Evolutionary conservation across 2,329 filamentous ascomycete species (phyloP), one percentile per base, ranked within the genome.

Genomic region (Xylaria digitata): DNA sequence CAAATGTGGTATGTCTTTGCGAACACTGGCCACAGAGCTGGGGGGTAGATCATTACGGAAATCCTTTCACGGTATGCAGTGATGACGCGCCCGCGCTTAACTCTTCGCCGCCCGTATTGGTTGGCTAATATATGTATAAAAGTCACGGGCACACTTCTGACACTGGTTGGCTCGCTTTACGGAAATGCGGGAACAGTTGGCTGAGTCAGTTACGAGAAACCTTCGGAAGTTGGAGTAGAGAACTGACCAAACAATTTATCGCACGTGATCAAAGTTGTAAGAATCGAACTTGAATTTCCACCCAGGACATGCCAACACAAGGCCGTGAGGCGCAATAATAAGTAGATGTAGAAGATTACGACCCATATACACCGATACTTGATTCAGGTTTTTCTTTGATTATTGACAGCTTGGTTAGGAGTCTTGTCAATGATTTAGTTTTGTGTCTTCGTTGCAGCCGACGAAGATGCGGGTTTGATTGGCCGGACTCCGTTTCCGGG

Each of bases 151-250:
- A 34, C 54, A 17, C 46, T 17, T 34, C 34, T 13, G 30, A 17
- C 13, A n/a, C 30, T 58, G 53, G 58, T 58, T 66, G 63, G 63
- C 32, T 66, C 58, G 63, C 63, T 61, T 58, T 43, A 17, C 37
- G 58, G 58, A 49, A 34, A 53, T 53, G 63, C 42, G 63, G 63
- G 11, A 54, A 43, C 34, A 17, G 15, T 40, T 57, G 53, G 63
- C 57, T 66, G 58, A 62, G 58, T 66, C 58, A 58, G 63, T 53
- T 26, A 26, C 26, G 11, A 49, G 21, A n/a, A 49, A 34, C 42
- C 26, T 55, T 42, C 15, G 11, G 11, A 43, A 59, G 54, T 64
- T 64, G 61, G 48, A 19, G 49, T 60, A 45, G 40, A 56, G 56
- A 55, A 26, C 53, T 17, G 21, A 30, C 43, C 45, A 43, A 50